Conservation (phyloP, 1,284 basidiomycete species). For the Trichosporon ovoides region DNA sequence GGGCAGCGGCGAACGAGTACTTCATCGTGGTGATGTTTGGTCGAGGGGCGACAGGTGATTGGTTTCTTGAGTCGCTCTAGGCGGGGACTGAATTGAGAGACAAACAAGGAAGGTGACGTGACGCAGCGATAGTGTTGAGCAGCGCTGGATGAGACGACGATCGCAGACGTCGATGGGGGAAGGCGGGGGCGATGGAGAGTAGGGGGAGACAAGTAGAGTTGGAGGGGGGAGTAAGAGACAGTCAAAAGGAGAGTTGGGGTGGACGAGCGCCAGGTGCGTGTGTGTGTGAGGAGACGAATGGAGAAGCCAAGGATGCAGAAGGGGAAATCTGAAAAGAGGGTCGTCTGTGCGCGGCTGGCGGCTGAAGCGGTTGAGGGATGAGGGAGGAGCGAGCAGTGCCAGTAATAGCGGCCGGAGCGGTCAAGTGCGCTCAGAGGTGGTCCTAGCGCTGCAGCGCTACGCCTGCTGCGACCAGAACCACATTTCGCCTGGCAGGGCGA, state of each 20-base stretch:
- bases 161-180: conserved; percentile 9
- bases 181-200: background rate
- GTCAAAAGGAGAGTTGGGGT: conserved; percentile 4
- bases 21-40: conserved; percentile 15
- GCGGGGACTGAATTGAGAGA: background rate
- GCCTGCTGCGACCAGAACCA: no score
- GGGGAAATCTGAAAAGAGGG: conserved; percentile 5
- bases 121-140: conserved; percentile 5
- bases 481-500: no score
- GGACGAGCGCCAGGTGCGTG: background rate
- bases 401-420: background rate
- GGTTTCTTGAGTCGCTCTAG: background rate
- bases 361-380: background rate
- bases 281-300: background rate
- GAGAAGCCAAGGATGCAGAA: background rate
- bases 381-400: background rate
- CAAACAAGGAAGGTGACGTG: conserved; percentile 11
- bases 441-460: no score
- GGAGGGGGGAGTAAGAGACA: background rate
- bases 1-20: conserved; percentile 15
- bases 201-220: background rate
- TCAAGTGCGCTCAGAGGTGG: no score
- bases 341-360: background rate
- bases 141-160: conserved; percentile 4
- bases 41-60: background rate